Evolutionary conservation across 164 flowering plant species (phyloP).

Genomic region (Vitis rotundifolia): DNA sequence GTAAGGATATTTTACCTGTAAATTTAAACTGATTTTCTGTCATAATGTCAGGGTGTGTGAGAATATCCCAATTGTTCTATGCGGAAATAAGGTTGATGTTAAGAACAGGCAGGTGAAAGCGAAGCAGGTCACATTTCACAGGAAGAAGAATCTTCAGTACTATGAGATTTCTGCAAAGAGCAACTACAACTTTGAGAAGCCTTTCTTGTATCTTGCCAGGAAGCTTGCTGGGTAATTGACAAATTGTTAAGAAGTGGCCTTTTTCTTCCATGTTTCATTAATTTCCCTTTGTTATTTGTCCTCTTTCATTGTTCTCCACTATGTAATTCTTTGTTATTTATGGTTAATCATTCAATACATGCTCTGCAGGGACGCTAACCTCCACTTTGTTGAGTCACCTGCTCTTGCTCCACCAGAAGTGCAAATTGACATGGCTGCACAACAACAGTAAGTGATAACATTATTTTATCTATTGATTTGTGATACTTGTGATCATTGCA

Average conservation of each 20-base stretch:
- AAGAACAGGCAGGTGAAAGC: slow-evolving; percentile 29
- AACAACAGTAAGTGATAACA: slow-evolving; percentile 35
- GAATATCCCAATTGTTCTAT: slow-evolving; percentile 21
- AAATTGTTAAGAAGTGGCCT: too few relatives aligned
- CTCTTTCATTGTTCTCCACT: background rate
- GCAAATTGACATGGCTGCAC: slow-evolving; percentile 55
- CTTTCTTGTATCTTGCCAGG: slow-evolving; percentile 20
- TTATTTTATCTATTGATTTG: too few relatives aligned
- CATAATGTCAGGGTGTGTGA: slow-evolving; percentile 18
- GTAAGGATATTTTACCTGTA: too few relatives aligned
- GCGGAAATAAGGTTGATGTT: slow-evolving; percentile 29
- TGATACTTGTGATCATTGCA: too few relatives aligned
- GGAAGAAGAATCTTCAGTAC: slow-evolving; percentile 25
- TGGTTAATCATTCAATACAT: too few relatives aligned
- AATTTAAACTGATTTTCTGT: background rate
- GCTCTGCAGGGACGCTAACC: slow-evolving; percentile 48
- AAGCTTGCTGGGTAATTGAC: slow-evolving; percentile 23
- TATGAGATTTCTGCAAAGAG: slow-evolving; percentile 27
- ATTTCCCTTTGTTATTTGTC: background rate
- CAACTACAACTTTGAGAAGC: slow-evolving; percentile 10
- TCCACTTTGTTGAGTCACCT: slow-evolving; percentile 69
- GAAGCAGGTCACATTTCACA: slow-evolving; percentile 26
- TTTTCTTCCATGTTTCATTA: too few relatives aligned
- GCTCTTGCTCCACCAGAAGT: slow-evolving; percentile 75
- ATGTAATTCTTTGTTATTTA: background rate